Evolutionary conservation across 1,284 basidiomycete genomes (phyloP), one percentile per base, ranked within the genome.

Genomic region (Wolfiporia cocos): DNA sequence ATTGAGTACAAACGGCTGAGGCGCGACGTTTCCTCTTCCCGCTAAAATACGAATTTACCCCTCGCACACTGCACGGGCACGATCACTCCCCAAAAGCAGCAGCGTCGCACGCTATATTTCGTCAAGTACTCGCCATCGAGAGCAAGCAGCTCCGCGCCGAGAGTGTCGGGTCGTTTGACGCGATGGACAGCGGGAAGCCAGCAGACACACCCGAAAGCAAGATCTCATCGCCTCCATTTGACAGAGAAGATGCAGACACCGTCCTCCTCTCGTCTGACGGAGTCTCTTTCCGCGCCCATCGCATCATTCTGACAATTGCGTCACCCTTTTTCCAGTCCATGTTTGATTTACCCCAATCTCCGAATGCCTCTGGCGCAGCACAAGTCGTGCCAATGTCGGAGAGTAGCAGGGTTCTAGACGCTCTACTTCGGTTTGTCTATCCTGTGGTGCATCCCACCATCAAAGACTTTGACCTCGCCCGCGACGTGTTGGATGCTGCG

Each of bases 331-430:
- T 54, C 36, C 40, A 46, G 14, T 18, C n/a, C 15, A 50, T 52
- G 49, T 45, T 56, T 40, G 21, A 28, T 11, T 18, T 51, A 1
- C 49, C 51, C 14, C 51, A 52, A 35, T 46, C 39, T 2, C 21
- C 9, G n/a, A 28, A 7, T n/a, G 17, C 24, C 20, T 10, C 28
- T 31, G 29, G 34, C 23, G 15, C 14, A 34, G 12, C 21, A 22
- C 30, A 3, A 22, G 42, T 34, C 22, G 38, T 48, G 6, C n/a
- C n/a, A n/a, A n/a, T n/a, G n/a, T 18, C 32, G 6, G 51, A 49
- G 29, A 40, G 46, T 28, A 44, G 42, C 26, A 33, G 35, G 23
- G 46, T 43, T 10, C 28, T 53, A 14, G 43, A 51, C 35, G 24
- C 12, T 12, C 42, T 50, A 29, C 40, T 52, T 14, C 26, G 26